Evolutionary conservation across 129 eudicot genomes (phyloP).

Genomic region (Centrapalus pauciflorus): DNA sequence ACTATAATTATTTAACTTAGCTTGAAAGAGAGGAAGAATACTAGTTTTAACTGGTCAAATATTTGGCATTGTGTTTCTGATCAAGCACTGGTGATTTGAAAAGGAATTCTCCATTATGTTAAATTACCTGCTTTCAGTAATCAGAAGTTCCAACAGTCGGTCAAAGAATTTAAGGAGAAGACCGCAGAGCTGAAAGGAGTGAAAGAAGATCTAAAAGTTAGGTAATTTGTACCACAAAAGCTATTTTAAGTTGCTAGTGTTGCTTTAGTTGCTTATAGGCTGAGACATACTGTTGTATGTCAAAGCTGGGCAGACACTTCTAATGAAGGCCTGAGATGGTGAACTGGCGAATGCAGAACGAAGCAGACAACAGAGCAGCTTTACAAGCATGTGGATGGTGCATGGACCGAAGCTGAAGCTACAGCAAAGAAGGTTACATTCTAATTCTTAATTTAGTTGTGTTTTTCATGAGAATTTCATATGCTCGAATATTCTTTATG

Average conservation of each 20-base stretch:
- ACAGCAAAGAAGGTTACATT: constrained; percentile 72
- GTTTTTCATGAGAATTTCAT: background rate
- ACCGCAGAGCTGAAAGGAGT: constrained; percentile 81
- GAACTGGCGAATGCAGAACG: constrained; percentile 95
- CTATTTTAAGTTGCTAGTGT: constrained; percentile 3
- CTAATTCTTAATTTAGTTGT: background rate
- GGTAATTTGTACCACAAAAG: constrained; percentile 41
- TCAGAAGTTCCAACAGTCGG: constrained; percentile 65
- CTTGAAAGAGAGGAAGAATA: background rate
- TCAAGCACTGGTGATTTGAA: background rate
- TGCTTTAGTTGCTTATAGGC: constrained; percentile 52
- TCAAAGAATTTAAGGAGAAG: constrained; percentile 73
- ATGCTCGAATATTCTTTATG: background rate
- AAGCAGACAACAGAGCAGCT: constrained; percentile 98
- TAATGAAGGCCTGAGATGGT: constrained; percentile 85
- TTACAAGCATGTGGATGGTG: constrained; percentile 95
- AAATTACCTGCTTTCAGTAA: constrained; percentile 44
- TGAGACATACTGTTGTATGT: constrained; percentile 99
- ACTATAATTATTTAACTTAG: background rate
- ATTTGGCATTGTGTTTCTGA: background rate
- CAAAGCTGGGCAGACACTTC: constrained; percentile 95
- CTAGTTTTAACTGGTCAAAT: background rate
- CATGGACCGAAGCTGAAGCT: constrained; percentile 93
- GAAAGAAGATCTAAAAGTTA: constrained; percentile 77
- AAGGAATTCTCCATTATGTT: background rate